Evolutionary conservation across 345 rosid species (phyloP).

Genomic region (Raphanus raphanistrum): DNA sequence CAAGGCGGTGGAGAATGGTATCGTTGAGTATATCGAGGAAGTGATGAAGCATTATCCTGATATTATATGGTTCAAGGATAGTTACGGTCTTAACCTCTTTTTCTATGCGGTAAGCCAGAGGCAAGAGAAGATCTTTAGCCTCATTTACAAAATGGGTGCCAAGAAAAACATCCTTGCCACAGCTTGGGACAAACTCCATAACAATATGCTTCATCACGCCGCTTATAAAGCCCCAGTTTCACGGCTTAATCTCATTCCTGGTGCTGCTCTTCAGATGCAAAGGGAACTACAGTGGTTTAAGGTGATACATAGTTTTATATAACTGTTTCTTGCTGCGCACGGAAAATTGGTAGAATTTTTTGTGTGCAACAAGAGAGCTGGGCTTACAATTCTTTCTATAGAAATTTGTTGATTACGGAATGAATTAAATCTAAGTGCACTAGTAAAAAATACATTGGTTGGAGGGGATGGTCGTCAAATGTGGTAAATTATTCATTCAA

Average conservation of each 20-base stretch:
- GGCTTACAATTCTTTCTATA: neutral
- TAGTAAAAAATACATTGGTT: no score
- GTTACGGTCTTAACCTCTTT: constrained; percentile 47
- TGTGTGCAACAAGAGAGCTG: neutral
- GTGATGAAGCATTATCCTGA: constrained; percentile 56
- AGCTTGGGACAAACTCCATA: constrained; percentile 42
- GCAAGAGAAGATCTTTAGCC: constrained; percentile 73
- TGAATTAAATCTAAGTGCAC: no score
- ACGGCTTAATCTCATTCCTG: constrained; percentile 58
- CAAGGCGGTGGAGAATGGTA: constrained; percentile 59
- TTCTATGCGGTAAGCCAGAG: constrained; percentile 57
- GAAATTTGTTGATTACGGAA: neutral
- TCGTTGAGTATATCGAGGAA: constrained; percentile 59
- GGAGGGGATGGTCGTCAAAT: no score
- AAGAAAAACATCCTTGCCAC: constrained; percentile 55
- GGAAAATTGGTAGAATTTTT: neutral
- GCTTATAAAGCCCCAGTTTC: constrained; percentile 57
- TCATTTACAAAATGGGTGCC: constrained; percentile 62
- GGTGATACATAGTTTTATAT: constrained; percentile 39
- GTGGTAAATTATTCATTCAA: neutral
- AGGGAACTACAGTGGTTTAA: constrained; percentile 80
- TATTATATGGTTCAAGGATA: constrained; percentile 55
- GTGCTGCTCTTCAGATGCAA: constrained; percentile 85
- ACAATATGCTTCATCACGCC: constrained; percentile 77
- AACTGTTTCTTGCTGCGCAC: constrained; percentile 20